A percentile compares a stretch with the other conserved stretches of the same genome.
Evolutionary conservation across 2,329 filamentous ascomycete genomes (phyloP).

Genomic region (Chrysoporthe deuterocubensis): DNA sequence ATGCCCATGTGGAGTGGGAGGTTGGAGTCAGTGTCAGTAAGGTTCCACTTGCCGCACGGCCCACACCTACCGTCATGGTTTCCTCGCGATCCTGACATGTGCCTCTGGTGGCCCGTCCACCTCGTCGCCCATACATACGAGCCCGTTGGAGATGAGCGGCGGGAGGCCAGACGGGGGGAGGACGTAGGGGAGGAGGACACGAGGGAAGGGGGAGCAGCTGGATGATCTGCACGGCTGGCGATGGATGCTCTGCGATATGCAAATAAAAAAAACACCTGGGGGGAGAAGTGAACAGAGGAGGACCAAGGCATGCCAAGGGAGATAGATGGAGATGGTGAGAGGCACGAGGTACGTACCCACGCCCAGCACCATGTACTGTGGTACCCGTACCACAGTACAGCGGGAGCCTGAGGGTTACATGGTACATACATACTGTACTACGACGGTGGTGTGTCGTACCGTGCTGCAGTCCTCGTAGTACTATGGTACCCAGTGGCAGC

Average conservation of each 20-base stretch:
- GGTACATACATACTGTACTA: no score
- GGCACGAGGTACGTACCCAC: not conserved
- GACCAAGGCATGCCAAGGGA: not conserved
- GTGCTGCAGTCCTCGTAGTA: no score
- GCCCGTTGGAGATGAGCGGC: no score
- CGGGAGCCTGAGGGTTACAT: slow-evolving; percentile 4
- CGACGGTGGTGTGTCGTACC: no score
- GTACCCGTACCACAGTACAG: not conserved
- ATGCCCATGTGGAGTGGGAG: not conserved
- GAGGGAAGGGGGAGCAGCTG: no score
- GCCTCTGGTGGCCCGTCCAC: not conserved
- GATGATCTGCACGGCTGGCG: no score
- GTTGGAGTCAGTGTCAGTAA: not conserved
- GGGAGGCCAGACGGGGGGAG: no score
- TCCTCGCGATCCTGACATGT: not conserved
- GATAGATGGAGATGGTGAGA: not conserved
- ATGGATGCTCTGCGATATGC: no score
- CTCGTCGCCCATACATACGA: not conserved
- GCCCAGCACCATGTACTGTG: not conserved
- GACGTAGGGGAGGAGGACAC: no score
- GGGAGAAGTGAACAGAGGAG: not conserved
- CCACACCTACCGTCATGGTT: slow-evolving; percentile 1
- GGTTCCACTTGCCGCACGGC: not conserved
- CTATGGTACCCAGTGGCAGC: no score
- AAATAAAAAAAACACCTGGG: not conserved